phyloP scores from a whole-genome alignment of 352 stramenopile species.

The Pythium brachiatum region DNA sequence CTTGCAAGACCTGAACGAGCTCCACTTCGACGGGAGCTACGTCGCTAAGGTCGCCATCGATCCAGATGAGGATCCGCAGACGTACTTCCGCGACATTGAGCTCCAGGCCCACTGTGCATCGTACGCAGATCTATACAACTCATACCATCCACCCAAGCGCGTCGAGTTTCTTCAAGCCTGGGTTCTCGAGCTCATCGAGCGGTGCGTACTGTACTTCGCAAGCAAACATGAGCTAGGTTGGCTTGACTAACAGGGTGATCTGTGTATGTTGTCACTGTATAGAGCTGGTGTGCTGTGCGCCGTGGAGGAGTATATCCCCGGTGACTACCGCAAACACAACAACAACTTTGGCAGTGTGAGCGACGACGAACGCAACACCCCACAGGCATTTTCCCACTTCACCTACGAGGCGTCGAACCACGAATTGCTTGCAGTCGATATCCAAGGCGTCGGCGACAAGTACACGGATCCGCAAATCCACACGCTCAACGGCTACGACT shows the following conservation, averaged over 20 bases:
- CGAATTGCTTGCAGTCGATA: slow-evolving; percentile 91
- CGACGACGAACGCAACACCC: slow-evolving; percentile 82
- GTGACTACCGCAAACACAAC: slow-evolving; percentile 88
- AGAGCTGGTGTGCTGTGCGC: slow-evolving; percentile 66
- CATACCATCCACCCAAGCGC: slow-evolving; percentile 75
- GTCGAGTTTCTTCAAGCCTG: slow-evolving; percentile 82
- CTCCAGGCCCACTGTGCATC: slow-evolving; percentile 82
- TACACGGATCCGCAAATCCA: slow-evolving; percentile 95
- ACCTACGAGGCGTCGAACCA: slow-evolving; percentile 93
- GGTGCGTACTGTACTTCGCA: slow-evolving; percentile 29
- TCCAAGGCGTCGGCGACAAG: slow-evolving; percentile 94
- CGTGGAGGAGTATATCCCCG: slow-evolving; percentile 78
- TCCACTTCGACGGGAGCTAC: slow-evolving; percentile 45
- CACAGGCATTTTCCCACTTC: slow-evolving; percentile 92
- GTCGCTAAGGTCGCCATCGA: slow-evolving; percentile 88
- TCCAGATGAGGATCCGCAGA: slow-evolving; percentile 82
- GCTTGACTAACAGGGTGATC: too few species aligned
- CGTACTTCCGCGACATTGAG: slow-evolving; percentile 89
- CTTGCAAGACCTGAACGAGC: slow-evolving; percentile 56
- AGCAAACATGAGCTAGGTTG: too few species aligned
- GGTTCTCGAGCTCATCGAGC: slow-evolving; percentile 78
- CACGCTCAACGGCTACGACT: slow-evolving; percentile 84
- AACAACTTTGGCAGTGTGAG: slow-evolving; percentile 88
- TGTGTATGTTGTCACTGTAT: not conserved
- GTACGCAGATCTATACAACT: slow-evolving; percentile 87